Evolutionary conservation across 148 eudicot species (phyloP), one percentile per base, ranked within the genome.

Genomic region (Rhododendron ovatum): DNA sequence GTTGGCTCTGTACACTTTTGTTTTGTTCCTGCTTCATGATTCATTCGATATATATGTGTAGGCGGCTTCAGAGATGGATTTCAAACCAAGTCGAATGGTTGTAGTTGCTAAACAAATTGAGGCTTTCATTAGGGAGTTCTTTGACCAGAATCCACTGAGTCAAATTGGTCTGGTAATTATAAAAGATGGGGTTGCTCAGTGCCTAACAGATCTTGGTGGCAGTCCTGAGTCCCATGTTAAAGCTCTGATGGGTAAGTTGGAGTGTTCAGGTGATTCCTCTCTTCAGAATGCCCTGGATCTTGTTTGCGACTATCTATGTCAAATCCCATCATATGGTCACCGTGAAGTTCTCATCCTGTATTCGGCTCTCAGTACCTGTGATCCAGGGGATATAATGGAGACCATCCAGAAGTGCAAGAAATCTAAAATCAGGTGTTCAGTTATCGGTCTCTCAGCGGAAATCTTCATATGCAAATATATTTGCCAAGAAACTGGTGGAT

Each of bases 111-210:
- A 93, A 89, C 98, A 94, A 84, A 90, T 92, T 17, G 98, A 94
- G 86, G 98, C 93, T 87, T 96, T 95, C 85, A 88, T 94, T 81
- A 94, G 99, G 89, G 99, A 96, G 86, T 96, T 95, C 88, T 96
- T 96, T 85, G 96, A 96, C 87, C 99, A 96, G 90, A 95, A 96
- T 88, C 99, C 98, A 33, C 91, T 96, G 67, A 95, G 98, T 91
- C 99, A 96, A 88, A 90, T 95, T 87, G 98, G 98, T 55, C 91
- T 96, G 71, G 90, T 95, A 43, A 85, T 88, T 37, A 89, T 95
- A 45, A 96, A 94, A 93, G 98, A 96, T 59, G 99, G 99, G 22
- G 91, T 96, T 88, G 95, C 98, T 74, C 90, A 94, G 78, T 92
- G 93, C 88, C 87, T 96, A 79, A 95, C 95, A 5, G 98, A 95